A percentile compares a stretch with the other conserved stretches of the same genome.
Evolutionary conservation across 495 filamentous ascomycete species (phyloP).

Genomic region (Trichodelitschia bisporula): DNA sequence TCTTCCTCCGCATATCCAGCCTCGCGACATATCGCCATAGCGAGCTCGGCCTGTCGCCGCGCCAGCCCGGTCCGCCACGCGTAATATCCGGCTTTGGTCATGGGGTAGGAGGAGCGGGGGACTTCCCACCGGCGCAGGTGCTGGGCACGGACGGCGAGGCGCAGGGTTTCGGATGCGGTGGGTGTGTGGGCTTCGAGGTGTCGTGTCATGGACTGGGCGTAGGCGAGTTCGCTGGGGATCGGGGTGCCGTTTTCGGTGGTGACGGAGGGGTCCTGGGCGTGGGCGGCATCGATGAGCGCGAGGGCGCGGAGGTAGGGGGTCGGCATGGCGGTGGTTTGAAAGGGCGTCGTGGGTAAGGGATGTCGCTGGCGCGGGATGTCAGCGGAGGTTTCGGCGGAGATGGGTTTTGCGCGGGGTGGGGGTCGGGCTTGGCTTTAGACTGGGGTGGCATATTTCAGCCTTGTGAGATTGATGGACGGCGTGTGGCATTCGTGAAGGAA

Average conservation of each 20-base stretch:
- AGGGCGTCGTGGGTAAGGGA: no score
- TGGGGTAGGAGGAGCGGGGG: constrained; percentile 40
- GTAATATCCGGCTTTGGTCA: constrained; percentile 46
- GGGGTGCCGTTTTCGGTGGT: constrained; percentile 16
- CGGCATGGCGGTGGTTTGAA: constrained; percentile 1
- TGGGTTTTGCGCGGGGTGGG: no score
- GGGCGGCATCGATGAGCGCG: constrained; percentile 43
- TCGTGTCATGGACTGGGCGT: constrained; percentile 49
- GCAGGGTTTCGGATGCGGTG: constrained; percentile 33
- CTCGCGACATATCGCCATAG: constrained; percentile 25
- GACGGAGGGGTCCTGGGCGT: constrained; percentile 38
- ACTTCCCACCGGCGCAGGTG: constrained; percentile 68
- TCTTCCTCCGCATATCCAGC: constrained; percentile 24
- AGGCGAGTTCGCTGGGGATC: constrained; percentile 53
- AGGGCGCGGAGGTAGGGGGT: constrained; percentile 23
- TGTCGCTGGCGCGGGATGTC: no score
- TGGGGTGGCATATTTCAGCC: no score
- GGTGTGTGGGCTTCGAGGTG: constrained; percentile 34
- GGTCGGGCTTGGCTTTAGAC: no score
- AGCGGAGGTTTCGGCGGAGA: no score
- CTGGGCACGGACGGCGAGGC: constrained; percentile 55
- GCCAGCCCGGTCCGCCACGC: constrained; percentile 49
- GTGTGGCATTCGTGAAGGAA: no score
- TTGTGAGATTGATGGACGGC: no score
- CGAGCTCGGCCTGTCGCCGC: constrained; percentile 39